Evolutionary conservation across 352 stramenopile species (phyloP).

Genomic region (Pythium plurisporium): DNA sequence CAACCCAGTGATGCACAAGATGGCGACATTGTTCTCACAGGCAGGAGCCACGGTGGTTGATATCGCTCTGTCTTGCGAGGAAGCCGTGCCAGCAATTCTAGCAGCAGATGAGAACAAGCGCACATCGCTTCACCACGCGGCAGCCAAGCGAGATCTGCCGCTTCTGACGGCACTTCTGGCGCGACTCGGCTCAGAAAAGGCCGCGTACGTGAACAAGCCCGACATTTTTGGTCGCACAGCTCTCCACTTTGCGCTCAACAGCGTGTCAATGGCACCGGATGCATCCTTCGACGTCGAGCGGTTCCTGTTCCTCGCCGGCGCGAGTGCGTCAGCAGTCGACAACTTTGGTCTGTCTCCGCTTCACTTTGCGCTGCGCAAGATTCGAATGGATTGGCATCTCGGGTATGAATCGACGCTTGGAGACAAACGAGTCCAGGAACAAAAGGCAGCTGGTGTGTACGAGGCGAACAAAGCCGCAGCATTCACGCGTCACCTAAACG

Average conservation of each 20-base stretch:
- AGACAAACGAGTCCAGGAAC: slow-evolving; percentile 16
- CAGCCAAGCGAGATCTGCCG: slow-evolving; percentile 54
- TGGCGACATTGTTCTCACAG: not conserved
- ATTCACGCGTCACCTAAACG: slow-evolving; percentile 39
- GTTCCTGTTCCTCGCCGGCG: slow-evolving; percentile 52
- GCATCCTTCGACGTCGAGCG: slow-evolving; percentile 76
- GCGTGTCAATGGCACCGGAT: slow-evolving; percentile 53
- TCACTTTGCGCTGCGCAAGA: slow-evolving; percentile 71
- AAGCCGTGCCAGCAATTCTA: slow-evolving; percentile 33
- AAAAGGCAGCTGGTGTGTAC: slow-evolving; percentile 40
- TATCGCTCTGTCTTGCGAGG: not conserved
- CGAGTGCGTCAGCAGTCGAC: slow-evolving; percentile 48
- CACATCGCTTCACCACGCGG: slow-evolving; percentile 57
- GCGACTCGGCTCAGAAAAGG: slow-evolving; percentile 26
- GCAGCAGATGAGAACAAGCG: slow-evolving; percentile 38
- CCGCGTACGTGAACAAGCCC: slow-evolving; percentile 40
- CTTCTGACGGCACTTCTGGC: slow-evolving; percentile 53
- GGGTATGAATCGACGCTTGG: slow-evolving; percentile 33
- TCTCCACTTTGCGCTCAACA: slow-evolving; percentile 70
- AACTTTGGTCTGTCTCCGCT: slow-evolving; percentile 50
- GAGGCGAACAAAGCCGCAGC: slow-evolving; percentile 36
- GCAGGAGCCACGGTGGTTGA: slow-evolving; percentile 4
- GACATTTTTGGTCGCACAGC: slow-evolving; percentile 53
- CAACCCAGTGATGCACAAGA: not conserved
- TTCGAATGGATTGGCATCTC: slow-evolving; percentile 63